These are phyloP conservation scores for Babesia divergens DNA, from an alignment of 169 alveolate genomes.

Conservation along the genomic window DNA sequence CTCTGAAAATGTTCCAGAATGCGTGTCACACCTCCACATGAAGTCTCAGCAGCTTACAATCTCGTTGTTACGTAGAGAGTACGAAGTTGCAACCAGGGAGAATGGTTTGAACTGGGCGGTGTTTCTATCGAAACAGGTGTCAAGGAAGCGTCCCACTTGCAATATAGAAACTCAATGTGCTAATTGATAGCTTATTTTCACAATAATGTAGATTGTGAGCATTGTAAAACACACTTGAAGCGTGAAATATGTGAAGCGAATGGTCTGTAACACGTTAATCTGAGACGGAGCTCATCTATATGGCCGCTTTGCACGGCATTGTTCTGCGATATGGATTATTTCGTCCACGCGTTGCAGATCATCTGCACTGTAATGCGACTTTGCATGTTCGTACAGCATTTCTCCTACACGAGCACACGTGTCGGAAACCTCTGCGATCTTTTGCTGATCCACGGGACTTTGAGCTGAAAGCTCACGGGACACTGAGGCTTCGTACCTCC, in stretches of 20 bases:
- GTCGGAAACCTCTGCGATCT: conserved; percentile 20
- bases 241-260: too few species aligned
- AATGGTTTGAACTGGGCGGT: conserved; percentile 8
- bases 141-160: conserved; percentile 33
- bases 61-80: background rate
- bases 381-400: conserved; percentile 18
- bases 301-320: conserved; percentile 34
- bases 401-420: conserved; percentile 55
- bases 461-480: conserved; percentile 14
- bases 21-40: background rate
- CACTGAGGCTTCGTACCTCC: conserved; percentile 60
- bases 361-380: background rate
- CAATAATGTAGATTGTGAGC: too few species aligned
- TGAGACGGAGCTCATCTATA: background rate
- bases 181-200: too few species aligned
- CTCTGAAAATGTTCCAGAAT: background rate
- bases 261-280: too few species aligned
- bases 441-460: background rate
- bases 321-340: conserved; percentile 24
- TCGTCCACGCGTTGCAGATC: conserved; percentile 23
- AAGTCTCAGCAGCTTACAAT: background rate
- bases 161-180: too few species aligned
- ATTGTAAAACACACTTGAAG: too few species aligned
- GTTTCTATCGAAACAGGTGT: background rate
- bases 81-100: background rate